Base-by-base conservation (phyloP, 192 early-diverging fungal genomes). In the Gigaspora rosea region DNA sequence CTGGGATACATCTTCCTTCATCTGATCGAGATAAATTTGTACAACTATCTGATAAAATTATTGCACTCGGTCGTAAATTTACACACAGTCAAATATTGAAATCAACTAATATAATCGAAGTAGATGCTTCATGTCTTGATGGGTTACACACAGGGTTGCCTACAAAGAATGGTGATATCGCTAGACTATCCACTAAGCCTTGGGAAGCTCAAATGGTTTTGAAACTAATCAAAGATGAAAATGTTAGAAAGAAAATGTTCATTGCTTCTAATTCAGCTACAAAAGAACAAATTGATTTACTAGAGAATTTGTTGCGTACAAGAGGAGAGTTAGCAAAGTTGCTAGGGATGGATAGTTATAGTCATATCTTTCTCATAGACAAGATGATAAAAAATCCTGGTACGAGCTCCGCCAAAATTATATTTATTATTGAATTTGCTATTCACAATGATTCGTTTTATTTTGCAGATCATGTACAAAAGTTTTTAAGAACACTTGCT, bases 361-460 rank as follows among this genome's bases (percentile, higher is more conserved):
- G 91, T 20, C 88, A 97, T 71, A 87, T 95, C 86, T 90, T 89
- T 50, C 82, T 99, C 33, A 88, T 87, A 27, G 96, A 98, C 71
- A 98, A 98, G 78, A 99, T 99, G 97, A 95, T 92, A 8, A 87
- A 88, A 66, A 90, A 88, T 50, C 94, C 95, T 22, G 86, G 91
- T 92, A 82, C 13, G 9, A 63, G 8, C 15, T 51, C 22, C 71
- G 48, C 41, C 49, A 10, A 12, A 54, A 36, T 56, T 20, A 81
- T 80, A 58, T 32, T 74, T 20, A 54, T 33, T 13, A 49, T 75
- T 35, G 7, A 35, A 71, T 13, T 64, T 36, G 32, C 18, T 20
- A 15, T 69, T 32, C 69, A 33, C 20, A 47, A 71, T 63, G 22
- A 51, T 50, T 66, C 15, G 18, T 73, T 27, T 27, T 41, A 79